phyloP scores from a whole-genome alignment of 2,329 filamentous ascomycete genomes.

The Diaporthe vexans region DNA sequence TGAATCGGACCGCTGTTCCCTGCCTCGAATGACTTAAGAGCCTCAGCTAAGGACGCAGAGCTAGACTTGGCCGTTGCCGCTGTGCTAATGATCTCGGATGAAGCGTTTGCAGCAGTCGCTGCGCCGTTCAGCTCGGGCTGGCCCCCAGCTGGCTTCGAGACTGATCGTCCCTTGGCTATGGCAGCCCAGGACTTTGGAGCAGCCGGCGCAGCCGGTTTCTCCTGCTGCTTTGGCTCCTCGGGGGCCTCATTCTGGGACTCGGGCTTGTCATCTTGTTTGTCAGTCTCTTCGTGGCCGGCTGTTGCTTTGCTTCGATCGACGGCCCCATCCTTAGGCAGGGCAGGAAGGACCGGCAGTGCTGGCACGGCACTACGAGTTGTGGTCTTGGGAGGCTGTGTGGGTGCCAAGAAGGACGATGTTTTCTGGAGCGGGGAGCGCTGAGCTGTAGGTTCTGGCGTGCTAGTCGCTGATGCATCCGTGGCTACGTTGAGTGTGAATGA shows the following conservation, averaged over 20 bases:
- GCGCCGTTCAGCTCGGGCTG: conserved; percentile 47
- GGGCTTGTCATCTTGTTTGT: conserved; percentile 45
- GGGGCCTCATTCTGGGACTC: conserved; percentile 17
- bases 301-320: conserved; percentile 48
- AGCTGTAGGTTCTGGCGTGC: conserved; percentile 31
- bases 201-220: conserved; percentile 48
- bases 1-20: conserved; percentile 75
- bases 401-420: conserved; percentile 40
- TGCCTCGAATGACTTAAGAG: conserved; percentile 80
- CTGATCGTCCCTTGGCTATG: conserved; percentile 37
- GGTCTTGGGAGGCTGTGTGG: conserved; percentile 50
- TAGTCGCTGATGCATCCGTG: conserved; percentile 34
- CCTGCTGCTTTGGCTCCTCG: conserved; percentile 42
- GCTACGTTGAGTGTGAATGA: conserved; percentile 29
- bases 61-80: conserved; percentile 60
- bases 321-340: conserved; percentile 57
- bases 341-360: conserved; percentile 62
- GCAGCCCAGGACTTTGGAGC: conserved; percentile 42
- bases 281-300: conserved; percentile 43
- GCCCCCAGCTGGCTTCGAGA: conserved; percentile 44
- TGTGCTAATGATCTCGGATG: conserved; percentile 46
- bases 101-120: conserved; percentile 42
- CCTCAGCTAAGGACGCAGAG: conserved; percentile 78
- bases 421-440: conserved; percentile 16
- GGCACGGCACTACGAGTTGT: conserved; percentile 54